Conservation (phyloP, 164 flowering plant genomes). For the Nymphaea colorata region DNA sequence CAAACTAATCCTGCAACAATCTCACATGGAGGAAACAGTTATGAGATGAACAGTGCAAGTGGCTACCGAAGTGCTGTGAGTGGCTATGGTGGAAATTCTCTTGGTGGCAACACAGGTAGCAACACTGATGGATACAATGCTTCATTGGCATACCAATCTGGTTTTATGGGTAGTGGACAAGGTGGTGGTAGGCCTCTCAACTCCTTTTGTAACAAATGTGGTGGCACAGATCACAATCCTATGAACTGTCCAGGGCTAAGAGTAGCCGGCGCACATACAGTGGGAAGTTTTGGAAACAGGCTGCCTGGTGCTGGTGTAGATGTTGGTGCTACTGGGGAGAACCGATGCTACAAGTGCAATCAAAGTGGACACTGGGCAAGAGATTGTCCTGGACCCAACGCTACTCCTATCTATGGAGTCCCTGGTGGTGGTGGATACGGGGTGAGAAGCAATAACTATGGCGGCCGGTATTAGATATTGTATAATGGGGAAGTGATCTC, state of each 20-base stretch:
- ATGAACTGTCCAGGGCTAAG: conserved; percentile 39
- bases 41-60: no score
- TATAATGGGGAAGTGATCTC: no score
- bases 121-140: no score
- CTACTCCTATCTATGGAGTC: conserved; percentile 7
- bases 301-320: conserved; percentile 14
- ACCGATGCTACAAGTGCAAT: conserved; percentile 60
- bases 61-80: no score
- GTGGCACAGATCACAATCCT: conserved; percentile 51
- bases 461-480: not conserved
- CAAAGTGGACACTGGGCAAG: conserved; percentile 77
- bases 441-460: not conserved
- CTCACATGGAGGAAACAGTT: no score
- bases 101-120: no score
- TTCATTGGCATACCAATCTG: not conserved
- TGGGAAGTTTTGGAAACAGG: conserved; percentile 17
- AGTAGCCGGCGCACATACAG: no score
- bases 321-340: conserved; percentile 20
- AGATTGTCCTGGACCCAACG: conserved; percentile 41
- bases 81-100: no score
- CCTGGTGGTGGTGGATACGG: not conserved
- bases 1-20: no score
- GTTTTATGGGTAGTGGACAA: no score
- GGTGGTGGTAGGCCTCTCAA: no score
- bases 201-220: conserved; percentile 46